Evolutionary conservation across 2,329 filamentous ascomycete species (phyloP), one percentile per base, ranked within the genome.

Genomic region (Penicillium sp.): DNA sequence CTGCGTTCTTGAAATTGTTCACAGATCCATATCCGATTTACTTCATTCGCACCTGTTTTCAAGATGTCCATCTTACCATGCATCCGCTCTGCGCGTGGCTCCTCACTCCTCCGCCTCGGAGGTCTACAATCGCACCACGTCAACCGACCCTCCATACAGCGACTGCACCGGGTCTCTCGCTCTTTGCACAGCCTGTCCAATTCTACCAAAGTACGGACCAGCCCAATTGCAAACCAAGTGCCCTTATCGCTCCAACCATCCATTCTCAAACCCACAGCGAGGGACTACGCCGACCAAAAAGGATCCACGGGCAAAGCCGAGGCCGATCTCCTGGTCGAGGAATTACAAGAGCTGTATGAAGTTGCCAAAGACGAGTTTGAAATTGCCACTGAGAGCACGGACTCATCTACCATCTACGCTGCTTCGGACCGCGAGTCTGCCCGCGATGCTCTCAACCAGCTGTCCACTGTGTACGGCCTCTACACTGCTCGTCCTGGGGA

Each of bases 331-430:
- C 62, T 74, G 14, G 69, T 74, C 45, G 72, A 74, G 29, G 72
- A 75, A 54, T 31, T 75, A 3, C 70, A 74, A 60, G 72, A 74
- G 46, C 62, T 74, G 59, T 75, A 69, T 59, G 73, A 76, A 53
- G 74, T 73, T 1, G 76, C 78, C 4, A 73, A 74, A 56, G 78
- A 80, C 61, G 78, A 80, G 63, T 78, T 80, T 55, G 78, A 80
- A 66, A 80, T 81, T 58, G 78, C 78, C 4, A 72, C 73, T 0
- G 78, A 80, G 53, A 78, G 76, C 58, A 79, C 78, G 1, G 73
- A 78, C 39, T 69, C 67, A 31, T 67, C 72, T 1, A 76, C 77
- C 2, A 75, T 78, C 53, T 80, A 79, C 64, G 78, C 77, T 1
- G 72, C 72, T 11, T 77, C 72, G 0, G 78, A 80, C 60, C 72